A percentile compares a stretch with the other conserved stretches of the same genome.
Evolutionary conservation across 495 filamentous ascomycete genomes (phyloP).

Genomic region (Neurospora sp.): DNA sequence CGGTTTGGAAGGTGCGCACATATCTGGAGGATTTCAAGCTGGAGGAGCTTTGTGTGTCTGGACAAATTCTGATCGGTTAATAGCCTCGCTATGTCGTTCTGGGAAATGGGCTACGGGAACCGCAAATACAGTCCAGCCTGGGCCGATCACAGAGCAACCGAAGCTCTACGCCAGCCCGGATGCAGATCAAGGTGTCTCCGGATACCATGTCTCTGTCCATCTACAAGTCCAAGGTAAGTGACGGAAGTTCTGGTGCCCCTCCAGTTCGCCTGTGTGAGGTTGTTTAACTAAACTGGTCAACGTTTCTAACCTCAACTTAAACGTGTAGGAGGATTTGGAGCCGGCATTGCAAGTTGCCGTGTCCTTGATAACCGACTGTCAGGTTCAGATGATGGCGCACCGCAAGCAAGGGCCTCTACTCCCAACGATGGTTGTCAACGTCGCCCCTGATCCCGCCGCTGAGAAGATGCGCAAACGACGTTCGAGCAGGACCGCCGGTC

Average conservation of each 20-base stretch:
- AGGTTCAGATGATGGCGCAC: conserved; percentile 41
- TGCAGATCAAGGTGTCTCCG: conserved; percentile 16
- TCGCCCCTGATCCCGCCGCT: conserved; percentile 38
- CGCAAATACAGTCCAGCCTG: conserved; percentile 4
- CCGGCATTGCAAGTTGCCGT: conserved; percentile 40
- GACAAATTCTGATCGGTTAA: conserved; percentile 2
- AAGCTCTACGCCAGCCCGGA: conserved; percentile 17
- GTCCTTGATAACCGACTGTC: conserved; percentile 39
- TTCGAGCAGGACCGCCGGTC: conserved; percentile 44
- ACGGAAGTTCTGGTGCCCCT: conserved; percentile 6
- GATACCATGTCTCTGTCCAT: conserved; percentile 41
- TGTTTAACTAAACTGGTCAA: not conserved
- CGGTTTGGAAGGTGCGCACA: conserved; percentile 45
- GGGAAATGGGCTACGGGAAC: conserved; percentile 21
- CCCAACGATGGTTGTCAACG: conserved; percentile 40
- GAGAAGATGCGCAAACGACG: conserved; percentile 47
- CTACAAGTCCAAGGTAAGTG: conserved; percentile 42
- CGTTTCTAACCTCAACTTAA: conserved; percentile 1
- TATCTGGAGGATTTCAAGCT: not conserved
- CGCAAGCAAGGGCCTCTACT: conserved; percentile 42
- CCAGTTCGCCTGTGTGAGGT: conserved; percentile 6
- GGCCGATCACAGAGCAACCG: conserved; percentile 18
- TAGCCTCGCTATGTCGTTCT: conserved; percentile 41
- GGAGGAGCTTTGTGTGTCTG: not conserved
- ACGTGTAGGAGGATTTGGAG: conserved; percentile 38